Evolutionary conservation across 768 basidiomycete genomes (phyloP), one percentile per base, ranked within the genome.

Genomic region (Candolleomyces aberdarensis): DNA sequence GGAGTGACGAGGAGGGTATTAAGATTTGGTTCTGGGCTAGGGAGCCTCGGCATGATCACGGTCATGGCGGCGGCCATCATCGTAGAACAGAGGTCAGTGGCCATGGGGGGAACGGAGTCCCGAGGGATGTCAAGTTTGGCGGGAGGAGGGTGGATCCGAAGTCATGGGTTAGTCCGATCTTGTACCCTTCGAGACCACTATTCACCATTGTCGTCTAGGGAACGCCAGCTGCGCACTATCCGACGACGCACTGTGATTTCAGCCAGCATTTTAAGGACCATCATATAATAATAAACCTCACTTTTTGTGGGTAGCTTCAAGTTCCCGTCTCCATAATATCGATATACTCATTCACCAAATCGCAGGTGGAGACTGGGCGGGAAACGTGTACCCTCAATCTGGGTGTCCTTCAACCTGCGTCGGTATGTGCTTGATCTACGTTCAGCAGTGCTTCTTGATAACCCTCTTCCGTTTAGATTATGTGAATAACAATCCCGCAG

Each of bases 11-110:
- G 17, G 65, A 65, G n/a, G 81, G 76, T 66, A 85, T 91, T 63
- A 85, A 84, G 57, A 76, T 91, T 32, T 92, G 86, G 83, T 90
- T 89, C 75, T 93, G 89, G 88, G 70, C 83, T 0, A 77, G 89
- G 31, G 36, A 36, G 36, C 36, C 2, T 36, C 10, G 44, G 6
- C 44, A 46, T 7, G 15, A 17, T 20, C 19, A 6, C 19, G 44
- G 44, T 36, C 11, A 8, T 8, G 36, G 36, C 11, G 5, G 36
- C 5, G 6, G 11, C 11, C 36, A 36, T 36, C 44, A 46, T 46
- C 8, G 17, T 14, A 17, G 44, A 46, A 17, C 44, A 9, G 44
- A 46, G 6, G 1, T 46, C 13, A 9, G 19, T 8, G 17, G 17
- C 9, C 36, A 36, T 36, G 78, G 79, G 63, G 78, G 71, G 53